A percentile compares a stretch with the other conserved stretches of the same genome.
phyloP scores from a whole-genome alignment of 1,284 basidiomycete species.

The Leccinum angustisporum region DNA sequence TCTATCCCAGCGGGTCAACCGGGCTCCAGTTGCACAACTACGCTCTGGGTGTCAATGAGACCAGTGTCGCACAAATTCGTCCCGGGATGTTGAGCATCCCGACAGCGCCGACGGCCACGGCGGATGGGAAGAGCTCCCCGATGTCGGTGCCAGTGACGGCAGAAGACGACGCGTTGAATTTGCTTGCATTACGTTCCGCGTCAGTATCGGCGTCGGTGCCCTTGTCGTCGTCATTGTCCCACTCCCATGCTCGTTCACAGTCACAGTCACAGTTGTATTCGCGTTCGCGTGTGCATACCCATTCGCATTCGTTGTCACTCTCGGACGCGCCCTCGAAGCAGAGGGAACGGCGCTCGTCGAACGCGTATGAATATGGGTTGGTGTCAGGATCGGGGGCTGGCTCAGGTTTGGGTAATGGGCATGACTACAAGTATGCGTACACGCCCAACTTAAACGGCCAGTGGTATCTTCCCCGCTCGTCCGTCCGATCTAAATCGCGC shows the following conservation, averaged over 20 bases:
- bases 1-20: constrained; percentile 38
- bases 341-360: constrained; percentile 17
- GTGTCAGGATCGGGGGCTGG: too few relatives aligned
- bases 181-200: constrained; percentile 24
- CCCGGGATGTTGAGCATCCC: constrained; percentile 59
- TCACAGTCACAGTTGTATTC: constrained; percentile 9
- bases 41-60: constrained; percentile 38
- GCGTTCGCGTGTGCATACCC: constrained; percentile 6
- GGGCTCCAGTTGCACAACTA: constrained; percentile 69
- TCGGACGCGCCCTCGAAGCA: not conserved
- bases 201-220: constrained; percentile 12
- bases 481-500: constrained; percentile 43
- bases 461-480: constrained; percentile 56
- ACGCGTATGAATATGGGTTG: constrained; percentile 20
- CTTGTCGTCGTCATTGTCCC: constrained; percentile 4
- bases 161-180: constrained; percentile 30
- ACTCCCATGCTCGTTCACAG: not conserved
- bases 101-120: constrained; percentile 14
- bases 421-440: not conserved
- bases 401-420: not conserved
- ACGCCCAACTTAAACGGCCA: constrained; percentile 33
- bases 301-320: constrained; percentile 8
- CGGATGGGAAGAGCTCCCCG: constrained; percentile 4
- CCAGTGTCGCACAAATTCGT: constrained; percentile 52
- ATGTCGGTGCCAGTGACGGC: constrained; percentile 11